Evolutionary conservation across 805 yeast species (phyloP).

Genomic region (Danielia reshetovae): DNA sequence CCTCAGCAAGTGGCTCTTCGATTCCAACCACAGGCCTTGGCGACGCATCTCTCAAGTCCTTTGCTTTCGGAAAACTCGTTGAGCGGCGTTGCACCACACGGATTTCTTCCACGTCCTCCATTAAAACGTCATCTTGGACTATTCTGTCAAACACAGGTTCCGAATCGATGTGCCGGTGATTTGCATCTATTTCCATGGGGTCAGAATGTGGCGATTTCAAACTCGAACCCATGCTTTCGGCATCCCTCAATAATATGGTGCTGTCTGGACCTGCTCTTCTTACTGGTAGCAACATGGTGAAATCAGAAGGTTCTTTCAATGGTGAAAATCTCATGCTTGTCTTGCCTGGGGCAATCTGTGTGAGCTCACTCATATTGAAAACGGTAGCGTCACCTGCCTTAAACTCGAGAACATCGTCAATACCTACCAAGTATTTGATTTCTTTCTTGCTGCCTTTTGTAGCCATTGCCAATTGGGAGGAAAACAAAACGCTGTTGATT

Average conservation of each 20-base stretch:
- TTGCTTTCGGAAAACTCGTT: too few relatives aligned
- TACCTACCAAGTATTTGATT: slow-evolving; percentile 29
- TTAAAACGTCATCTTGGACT: slow-evolving; percentile 1
- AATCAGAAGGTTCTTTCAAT: slow-evolving; percentile 27
- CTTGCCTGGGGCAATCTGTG: slow-evolving; percentile 24
- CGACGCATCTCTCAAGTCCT: too few relatives aligned
- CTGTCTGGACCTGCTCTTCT: slow-evolving; percentile 1
- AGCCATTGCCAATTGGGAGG: slow-evolving; percentile 22
- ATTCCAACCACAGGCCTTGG: too few relatives aligned
- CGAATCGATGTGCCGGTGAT: not conserved
- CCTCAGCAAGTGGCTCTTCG: not conserved
- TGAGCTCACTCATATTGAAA: slow-evolving; percentile 23
- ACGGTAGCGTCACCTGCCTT: slow-evolving; percentile 9
- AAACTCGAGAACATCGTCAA: slow-evolving; percentile 21
- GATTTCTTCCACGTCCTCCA: slow-evolving; percentile 1
- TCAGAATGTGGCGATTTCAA: too few relatives aligned
- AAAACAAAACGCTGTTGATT: slow-evolving; percentile 26
- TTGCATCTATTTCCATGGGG: not conserved
- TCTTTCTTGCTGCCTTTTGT: slow-evolving; percentile 24
- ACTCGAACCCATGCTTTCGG: too few relatives aligned
- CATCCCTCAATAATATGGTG: not conserved
- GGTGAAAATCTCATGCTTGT: slow-evolving; percentile 22
- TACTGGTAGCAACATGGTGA: slow-evolving; percentile 29
- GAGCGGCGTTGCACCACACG: not conserved
- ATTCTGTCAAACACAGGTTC: not conserved